Base-by-base conservation (phyloP, 768 basidiomycete species). In the Lactarius hengduanensis region DNA sequence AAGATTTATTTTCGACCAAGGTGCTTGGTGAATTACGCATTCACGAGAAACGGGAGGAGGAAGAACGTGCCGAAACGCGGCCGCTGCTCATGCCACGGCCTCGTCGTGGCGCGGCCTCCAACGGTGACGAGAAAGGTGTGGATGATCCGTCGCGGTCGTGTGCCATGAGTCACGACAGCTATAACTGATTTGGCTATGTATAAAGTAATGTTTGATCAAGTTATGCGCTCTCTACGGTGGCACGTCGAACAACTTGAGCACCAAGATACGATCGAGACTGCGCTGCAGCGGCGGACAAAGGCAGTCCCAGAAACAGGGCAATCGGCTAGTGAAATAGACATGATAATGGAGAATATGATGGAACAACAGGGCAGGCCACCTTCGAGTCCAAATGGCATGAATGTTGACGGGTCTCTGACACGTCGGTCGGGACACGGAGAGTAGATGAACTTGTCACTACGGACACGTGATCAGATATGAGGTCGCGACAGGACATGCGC, bases 341-440 rank as follows among this genome's bases (percentile, higher is more conserved):
- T 64, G 9, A 74, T 83, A 66, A 78, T 83, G 78, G 76, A 73
- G 40, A 77, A 76, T 61, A 76, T 83, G 74, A 77, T 82, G 76
- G 71, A 61, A 7, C 28, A 57, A 1, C 65, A 20, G 30, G 28
- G 40, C 20, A 57, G 32, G 32, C 26, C 59, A 2, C 41, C 43
- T n/a, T 28, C 20, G 30, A 47, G 30, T 15, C 22, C 43, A 20
- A 26, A 40, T 30, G 28, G 5, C 2, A 59, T 40, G 40, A 30
- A 8, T 1, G 38, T 38, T 2, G 55, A 56, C 20, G 55, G 32
- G 15, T 56, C 30, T 30, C 54, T 8, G 28, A 18, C 55, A 56
- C 16, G 16, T 32, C 30, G 1, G 47, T 22, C 47, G 22, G 47
- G 22, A 22, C 22, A 22, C 10, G 47, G 47, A 50, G 11, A 50